phyloP scores from a whole-genome alignment of 2,329 filamentous ascomycete genomes.

The Rhynchosporium graminicola region DNA sequence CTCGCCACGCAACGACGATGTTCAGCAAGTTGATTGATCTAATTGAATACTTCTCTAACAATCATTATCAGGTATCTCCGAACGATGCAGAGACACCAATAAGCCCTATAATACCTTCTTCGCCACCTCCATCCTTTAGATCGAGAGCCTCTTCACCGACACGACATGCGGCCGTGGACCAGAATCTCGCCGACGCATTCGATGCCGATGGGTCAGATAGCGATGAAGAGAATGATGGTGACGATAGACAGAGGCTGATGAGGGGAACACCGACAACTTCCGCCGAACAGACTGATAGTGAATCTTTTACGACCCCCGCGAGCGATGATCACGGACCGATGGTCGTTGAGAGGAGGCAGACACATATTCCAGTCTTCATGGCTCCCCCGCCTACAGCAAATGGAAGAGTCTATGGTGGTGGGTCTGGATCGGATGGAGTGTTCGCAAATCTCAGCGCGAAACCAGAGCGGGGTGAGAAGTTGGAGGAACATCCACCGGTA shows the following conservation, averaged over 20 bases:
- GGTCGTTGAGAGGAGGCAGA: constrained; percentile 32
- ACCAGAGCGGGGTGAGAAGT: constrained; percentile 74
- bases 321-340: constrained; percentile 28
- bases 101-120: constrained; percentile 44
- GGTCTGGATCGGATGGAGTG: constrained; percentile 86
- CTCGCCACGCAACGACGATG: constrained; percentile 29
- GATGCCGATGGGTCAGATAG: constrained; percentile 77
- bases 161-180: constrained; percentile 54
- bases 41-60: constrained; percentile 28
- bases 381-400: constrained; percentile 28
- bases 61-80: constrained; percentile 52
- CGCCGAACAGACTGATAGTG: constrained; percentile 38
- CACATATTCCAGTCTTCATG: constrained; percentile 35
- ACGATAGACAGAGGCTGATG: constrained; percentile 86
- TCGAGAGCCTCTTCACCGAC: constrained; percentile 73
- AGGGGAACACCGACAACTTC: constrained; percentile 52
- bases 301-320: constrained; percentile 29
- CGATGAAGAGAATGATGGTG: constrained; percentile 69
- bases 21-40: neutral
- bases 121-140: constrained; percentile 81
- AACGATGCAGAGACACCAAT: constrained; percentile 54
- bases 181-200: constrained; percentile 90
- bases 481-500: constrained; percentile 93
- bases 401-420: constrained; percentile 65
- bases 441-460: constrained; percentile 95